phyloP scores from a whole-genome alignment of 306 rosid species.

The Luffa aegyptiaca region DNA sequence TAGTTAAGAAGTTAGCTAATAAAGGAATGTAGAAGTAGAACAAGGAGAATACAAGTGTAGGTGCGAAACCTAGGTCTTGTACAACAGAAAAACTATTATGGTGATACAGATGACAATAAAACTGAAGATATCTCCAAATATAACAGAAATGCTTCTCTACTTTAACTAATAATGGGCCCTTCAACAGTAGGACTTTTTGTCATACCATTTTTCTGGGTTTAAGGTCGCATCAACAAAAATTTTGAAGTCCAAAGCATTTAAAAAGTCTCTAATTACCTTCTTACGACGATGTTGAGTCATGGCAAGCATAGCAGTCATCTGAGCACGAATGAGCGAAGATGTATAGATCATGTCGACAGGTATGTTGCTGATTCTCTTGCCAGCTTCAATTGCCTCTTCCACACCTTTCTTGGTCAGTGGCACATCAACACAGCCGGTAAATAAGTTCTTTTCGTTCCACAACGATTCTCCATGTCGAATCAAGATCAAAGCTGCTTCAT shows the following conservation, averaged over 20 bases:
- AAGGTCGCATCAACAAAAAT: not conserved
- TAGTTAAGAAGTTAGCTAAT: slow-evolving; percentile 11
- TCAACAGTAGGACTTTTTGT: not conserved
- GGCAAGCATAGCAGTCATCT: slow-evolving; percentile 99
- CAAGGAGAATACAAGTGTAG: not conserved
- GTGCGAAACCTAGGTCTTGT: not conserved
- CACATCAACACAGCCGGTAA: slow-evolving; percentile 98
- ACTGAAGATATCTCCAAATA: not conserved
- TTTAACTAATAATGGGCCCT: not conserved
- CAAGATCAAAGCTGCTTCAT: slow-evolving; percentile 88
- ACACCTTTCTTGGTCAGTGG: slow-evolving; percentile 91
- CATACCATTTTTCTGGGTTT: not conserved
- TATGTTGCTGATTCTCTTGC: slow-evolving; percentile 93
- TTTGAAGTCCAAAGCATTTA: not conserved
- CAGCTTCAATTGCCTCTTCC: slow-evolving; percentile 98
- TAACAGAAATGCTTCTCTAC: not conserved
- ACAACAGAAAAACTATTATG: not conserved
- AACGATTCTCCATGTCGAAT: slow-evolving; percentile 90
- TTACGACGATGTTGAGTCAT: slow-evolving; percentile 94
- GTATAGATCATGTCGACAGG: slow-evolving; percentile 91
- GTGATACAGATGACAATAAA: not conserved
- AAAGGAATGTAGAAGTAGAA: not conserved
- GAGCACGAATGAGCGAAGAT: slow-evolving; percentile 94
- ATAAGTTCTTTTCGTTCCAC: slow-evolving; percentile 94
- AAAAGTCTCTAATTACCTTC: slow-evolving; percentile 43